Evolutionary conservation across 2,329 filamentous ascomycete species (phyloP).

Genomic region (Colletotrichum costaricense): DNA sequence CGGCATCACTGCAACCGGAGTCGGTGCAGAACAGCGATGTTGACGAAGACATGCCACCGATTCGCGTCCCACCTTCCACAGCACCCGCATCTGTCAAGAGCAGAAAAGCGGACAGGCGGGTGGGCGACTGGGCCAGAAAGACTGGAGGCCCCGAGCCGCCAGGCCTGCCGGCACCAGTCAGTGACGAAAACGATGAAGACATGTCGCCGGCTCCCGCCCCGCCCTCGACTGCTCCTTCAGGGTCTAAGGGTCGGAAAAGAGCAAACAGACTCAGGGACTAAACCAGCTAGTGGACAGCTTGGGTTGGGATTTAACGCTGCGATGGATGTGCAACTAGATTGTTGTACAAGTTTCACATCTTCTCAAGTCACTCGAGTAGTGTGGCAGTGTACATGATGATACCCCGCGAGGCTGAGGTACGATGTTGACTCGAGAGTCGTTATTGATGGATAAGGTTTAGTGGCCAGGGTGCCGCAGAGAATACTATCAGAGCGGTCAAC

Average conservation of each 20-base stretch:
- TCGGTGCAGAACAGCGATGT: conserved; percentile 27
- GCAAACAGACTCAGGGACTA: not conserved
- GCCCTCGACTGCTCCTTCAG: no score
- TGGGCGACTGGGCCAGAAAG: conserved; percentile 23
- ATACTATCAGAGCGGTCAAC: not conserved
- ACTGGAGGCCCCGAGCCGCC: conserved; percentile 22
- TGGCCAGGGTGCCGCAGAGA: not conserved
- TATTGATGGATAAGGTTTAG: not conserved
- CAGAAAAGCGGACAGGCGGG: not conserved
- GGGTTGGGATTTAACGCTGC: not conserved
- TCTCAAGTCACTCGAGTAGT: not conserved
- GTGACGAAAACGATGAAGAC: no score
- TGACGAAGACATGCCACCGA: conserved; percentile 31
- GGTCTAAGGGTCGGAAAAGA: no score
- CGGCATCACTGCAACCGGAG: conserved; percentile 14
- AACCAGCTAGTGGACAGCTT: conserved; percentile 4
- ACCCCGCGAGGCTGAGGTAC: not conserved
- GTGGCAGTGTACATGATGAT: not conserved
- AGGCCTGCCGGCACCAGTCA: not conserved
- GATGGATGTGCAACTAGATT: not conserved
- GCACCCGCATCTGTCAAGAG: not conserved
- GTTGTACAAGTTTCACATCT: not conserved
- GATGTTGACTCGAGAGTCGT: not conserved
- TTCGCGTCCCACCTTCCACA: conserved; percentile 22
- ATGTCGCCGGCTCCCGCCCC: no score